phyloP scores from a whole-genome alignment of 192 early-diverging fungal genomes.

The Dissophora globulifera region DNA sequence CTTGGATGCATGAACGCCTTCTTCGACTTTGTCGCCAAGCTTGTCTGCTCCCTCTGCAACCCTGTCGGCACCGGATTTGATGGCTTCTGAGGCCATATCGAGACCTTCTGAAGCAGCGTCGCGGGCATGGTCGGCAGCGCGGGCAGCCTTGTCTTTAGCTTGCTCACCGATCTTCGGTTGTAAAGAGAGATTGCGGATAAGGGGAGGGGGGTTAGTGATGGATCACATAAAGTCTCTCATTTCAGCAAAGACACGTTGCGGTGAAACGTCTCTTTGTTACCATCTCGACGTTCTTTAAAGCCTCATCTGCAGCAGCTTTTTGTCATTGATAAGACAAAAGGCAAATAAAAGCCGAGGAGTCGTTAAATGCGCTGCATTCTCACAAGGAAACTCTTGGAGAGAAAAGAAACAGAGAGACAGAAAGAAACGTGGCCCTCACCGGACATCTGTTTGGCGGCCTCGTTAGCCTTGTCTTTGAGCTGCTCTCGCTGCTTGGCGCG shows the following conservation, averaged over 20 bases:
- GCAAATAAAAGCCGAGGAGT: too few relatives aligned
- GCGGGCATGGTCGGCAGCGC: slow-evolving; percentile 24
- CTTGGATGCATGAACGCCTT: slow-evolving; percentile 16
- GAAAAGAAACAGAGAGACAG: too few relatives aligned
- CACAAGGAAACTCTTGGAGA: too few relatives aligned
- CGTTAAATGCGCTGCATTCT: too few relatives aligned
- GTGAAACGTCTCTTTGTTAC: too few relatives aligned
- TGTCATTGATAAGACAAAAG: too few relatives aligned
- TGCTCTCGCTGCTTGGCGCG: slow-evolving; percentile 26
- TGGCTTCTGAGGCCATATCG: slow-evolving; percentile 20
- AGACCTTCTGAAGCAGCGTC: slow-evolving; percentile 36
- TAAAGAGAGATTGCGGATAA: background rate
- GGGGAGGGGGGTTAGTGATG: background rate
- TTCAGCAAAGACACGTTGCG: too few relatives aligned
- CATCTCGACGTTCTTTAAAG: slow-evolving; percentile 41
- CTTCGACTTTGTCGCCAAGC: slow-evolving; percentile 22
- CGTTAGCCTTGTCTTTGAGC: slow-evolving; percentile 19
- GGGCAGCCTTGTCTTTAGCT: slow-evolving; percentile 29
- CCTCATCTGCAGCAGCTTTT: slow-evolving; percentile 37
- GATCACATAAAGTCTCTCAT: too few relatives aligned
- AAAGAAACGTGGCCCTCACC: too few relatives aligned
- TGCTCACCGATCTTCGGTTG: slow-evolving; percentile 30
- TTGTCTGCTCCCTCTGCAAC: slow-evolving; percentile 18
- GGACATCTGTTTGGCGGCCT: slow-evolving; percentile 18
- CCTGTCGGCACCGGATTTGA: slow-evolving; percentile 20